Percentiles rank a stretch among this genome's conserved stretches.
Conservation (phyloP, 768 basidiomycete species). For the Pulveroboletus sp. region DNA sequence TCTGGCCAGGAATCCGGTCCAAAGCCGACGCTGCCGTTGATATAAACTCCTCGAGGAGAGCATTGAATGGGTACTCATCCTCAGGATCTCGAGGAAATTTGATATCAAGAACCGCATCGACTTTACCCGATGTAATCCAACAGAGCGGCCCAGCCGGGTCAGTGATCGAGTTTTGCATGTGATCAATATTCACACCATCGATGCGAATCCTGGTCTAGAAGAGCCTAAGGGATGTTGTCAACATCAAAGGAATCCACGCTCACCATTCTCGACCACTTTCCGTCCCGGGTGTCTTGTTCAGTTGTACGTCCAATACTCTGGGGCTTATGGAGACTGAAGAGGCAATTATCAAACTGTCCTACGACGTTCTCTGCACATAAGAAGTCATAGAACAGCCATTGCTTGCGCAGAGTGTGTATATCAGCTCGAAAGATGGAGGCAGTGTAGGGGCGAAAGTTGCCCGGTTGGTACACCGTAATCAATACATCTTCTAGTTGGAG, state of each 20-base stretch:
- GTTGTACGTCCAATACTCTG: conserved; percentile 92
- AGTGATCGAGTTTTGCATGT: conserved; percentile 80
- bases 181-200: conserved; percentile 95
- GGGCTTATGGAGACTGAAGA: conserved; percentile 94
- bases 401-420: conserved; percentile 77
- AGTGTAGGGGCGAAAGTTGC: conserved; percentile 85
- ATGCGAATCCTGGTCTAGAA: conserved; percentile 88
- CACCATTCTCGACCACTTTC: conserved; percentile 88
- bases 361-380: conserved; percentile 88
- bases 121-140: conserved; percentile 96
- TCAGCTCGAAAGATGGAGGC: conserved; percentile 93
- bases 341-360: conserved; percentile 95
- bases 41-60: conserved; percentile 85
- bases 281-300: conserved; percentile 78
- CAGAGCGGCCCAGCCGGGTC: conserved; percentile 81
- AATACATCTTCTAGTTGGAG: conserved; percentile 90
- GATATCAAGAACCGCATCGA: conserved; percentile 96
- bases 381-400: conserved; percentile 95
- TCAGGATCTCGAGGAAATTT: conserved; percentile 88
- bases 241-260: conserved; percentile 18
- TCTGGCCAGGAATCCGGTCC: conserved; percentile 82
- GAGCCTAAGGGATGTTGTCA: neutral
- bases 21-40: conserved; percentile 54
- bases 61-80: conserved; percentile 65
- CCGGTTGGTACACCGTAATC: conserved; percentile 92